Evolutionary conservation across 2,329 filamentous ascomycete species (phyloP), one percentile per base, ranked within the genome.

Genomic region (Elsinoe perseae): DNA sequence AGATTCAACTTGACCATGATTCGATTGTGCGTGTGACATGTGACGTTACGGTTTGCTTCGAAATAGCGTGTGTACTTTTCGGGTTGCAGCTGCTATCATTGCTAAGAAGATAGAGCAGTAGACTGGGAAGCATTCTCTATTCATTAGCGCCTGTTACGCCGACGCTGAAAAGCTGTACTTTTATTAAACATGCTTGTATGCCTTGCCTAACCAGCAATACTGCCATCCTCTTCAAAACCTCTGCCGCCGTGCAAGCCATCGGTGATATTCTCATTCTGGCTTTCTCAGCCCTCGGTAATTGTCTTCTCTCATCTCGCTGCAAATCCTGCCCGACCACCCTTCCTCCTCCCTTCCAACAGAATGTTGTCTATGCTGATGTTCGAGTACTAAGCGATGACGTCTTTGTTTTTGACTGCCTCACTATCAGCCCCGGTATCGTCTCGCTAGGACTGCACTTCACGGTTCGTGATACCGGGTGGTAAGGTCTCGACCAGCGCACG

Each of bases 401-500:
- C 36, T 25, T 38, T n/a, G 34, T 44, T 54, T 8, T 40, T 6
- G 12, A 34, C 48, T 57, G n/a, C n/a, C 32, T n/a, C 40, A 21
- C 20, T 16, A 42, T 57, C 48, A 57, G 48, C 56, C 12, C 38
- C 10, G 43, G 36, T 52, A 52, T 36, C 53, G n/a, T 38, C 32
- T 18, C 20, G 50, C 16, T 43, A 40, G n/a, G 53, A 36, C 36
- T 53, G 57, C 18, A 70, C 64, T 54, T 70, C 68, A 54, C 64
- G 60, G 44, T 66, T 61, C 16, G 60, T 59, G 36, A 69, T 68
- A 53, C 62, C 61, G 6, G 65, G 59, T 9, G 68, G 67, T 40
- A 63, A 40, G n/a, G 60, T 64, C 60, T 70, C 69, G 8, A 70
- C 69, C 46, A 70, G 53, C 43, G 67, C 65, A 18, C 69, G 58